Conservation (phyloP, 2,329 filamentous ascomycete genomes). For the Colletotrichum graminicola region DNA sequence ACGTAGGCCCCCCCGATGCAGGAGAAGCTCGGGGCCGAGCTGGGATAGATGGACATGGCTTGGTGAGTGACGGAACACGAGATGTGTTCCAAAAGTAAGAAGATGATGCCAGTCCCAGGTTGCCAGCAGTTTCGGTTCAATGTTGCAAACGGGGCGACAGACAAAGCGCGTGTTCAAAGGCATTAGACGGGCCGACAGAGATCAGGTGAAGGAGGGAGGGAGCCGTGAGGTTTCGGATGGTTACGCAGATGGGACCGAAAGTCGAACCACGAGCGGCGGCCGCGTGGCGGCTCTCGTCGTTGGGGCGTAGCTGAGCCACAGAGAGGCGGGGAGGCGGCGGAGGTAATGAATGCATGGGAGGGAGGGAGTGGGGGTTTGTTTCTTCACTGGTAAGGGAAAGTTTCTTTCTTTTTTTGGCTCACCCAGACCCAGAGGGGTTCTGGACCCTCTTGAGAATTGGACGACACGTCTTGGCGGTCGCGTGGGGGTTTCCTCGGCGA, state of each 20-base stretch:
- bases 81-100: too few species aligned
- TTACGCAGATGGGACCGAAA: not conserved
- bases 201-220: not conserved
- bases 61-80: not conserved
- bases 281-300: conserved; percentile 47
- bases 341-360: too few species aligned
- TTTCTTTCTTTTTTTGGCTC: not conserved
- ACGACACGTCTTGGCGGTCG: not conserved
- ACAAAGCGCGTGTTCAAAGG: not conserved
- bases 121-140: not conserved
- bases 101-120: not conserved
- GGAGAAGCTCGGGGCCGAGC: not conserved
- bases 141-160: not conserved
- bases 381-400: too few species aligned
- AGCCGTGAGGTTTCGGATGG: not conserved
- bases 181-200: conserved; percentile 12
- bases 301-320: conserved; percentile 19
- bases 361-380: not conserved
- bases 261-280: conserved; percentile 35
- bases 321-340: conserved; percentile 11
- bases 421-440: not conserved
- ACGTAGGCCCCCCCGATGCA: not conserved
- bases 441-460: not conserved
- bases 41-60: not conserved
- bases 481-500: not conserved